Percentiles rank a stretch among this genome's conserved stretches.
Conservation (phyloP, 2,329 filamentous ascomycete genomes). For the Fusarium sp. region DNA sequence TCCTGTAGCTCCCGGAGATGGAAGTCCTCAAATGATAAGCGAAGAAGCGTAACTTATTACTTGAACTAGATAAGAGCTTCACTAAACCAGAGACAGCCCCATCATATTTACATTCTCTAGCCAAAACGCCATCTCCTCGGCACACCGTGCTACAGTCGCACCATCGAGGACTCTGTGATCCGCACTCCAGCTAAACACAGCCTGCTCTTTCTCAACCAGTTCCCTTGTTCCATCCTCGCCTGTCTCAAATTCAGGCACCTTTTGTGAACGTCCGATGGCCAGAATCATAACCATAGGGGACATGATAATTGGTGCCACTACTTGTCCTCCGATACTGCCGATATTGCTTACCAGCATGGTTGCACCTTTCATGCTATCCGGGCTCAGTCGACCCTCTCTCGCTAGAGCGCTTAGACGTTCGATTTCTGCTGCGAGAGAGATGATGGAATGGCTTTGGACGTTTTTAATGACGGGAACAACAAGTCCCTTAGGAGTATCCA, state of each 20-base stretch:
- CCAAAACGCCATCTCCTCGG: conserved; percentile 6
- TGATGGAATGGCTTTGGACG: conserved; percentile 12
- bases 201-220: background rate
- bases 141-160: conserved; percentile 11
- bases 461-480: conserved; percentile 17
- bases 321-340: background rate
- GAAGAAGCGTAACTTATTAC: background rate
- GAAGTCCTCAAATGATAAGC: background rate
- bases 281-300: background rate
- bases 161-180: background rate
- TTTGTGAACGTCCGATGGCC: background rate
- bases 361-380: conserved; percentile 7
- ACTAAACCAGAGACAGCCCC: background rate
- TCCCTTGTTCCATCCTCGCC: background rate
- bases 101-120: background rate
- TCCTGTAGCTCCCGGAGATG: background rate
- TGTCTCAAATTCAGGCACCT: background rate
- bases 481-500: conserved; percentile 18
- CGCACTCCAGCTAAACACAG: background rate
- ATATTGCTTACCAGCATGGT: background rate
- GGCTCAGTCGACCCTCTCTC: background rate
- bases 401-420: background rate
- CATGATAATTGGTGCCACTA: background rate
- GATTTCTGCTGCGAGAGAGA: conserved; percentile 5
- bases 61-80: background rate